Evolutionary conservation across 164 flowering plant genomes (phyloP).

Genomic region (Cinnamomum chago): DNA sequence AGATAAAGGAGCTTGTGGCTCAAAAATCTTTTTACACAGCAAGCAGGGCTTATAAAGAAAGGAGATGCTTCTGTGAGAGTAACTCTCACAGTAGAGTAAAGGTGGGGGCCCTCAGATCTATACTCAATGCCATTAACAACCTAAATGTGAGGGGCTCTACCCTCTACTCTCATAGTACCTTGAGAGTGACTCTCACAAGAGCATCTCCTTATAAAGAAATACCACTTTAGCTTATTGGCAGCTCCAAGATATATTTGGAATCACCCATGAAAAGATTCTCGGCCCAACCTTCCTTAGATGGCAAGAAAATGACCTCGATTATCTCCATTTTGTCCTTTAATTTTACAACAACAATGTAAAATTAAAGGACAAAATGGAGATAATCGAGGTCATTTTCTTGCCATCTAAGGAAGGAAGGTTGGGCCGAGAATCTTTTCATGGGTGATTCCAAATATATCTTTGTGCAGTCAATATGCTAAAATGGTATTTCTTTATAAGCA

Average conservation of each 20-base stretch:
- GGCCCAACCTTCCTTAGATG: neutral
- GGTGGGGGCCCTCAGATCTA: no score
- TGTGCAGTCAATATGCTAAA: neutral
- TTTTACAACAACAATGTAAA: neutral
- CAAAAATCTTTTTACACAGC: neutral
- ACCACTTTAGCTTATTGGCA: no score
- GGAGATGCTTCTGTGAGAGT: neutral
- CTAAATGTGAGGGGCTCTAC: no score
- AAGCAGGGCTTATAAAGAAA: neutral
- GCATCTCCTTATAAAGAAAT: no score
- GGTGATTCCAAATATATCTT: constrained; percentile 5
- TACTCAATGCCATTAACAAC: no score
- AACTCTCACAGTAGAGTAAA: no score
- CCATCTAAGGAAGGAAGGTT: neutral
- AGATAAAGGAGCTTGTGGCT: neutral
- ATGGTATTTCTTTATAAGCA: neutral
- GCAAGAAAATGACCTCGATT: constrained; percentile 2
- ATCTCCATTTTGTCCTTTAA: neutral
- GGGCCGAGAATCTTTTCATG: neutral
- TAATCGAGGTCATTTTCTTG: neutral
- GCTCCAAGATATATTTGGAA: constrained; percentile 4
- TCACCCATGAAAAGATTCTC: constrained; percentile 8
- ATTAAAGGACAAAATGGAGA: neutral
- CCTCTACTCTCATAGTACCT: no score
- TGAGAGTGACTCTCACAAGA: no score